Evolutionary conservation across 2,329 filamentous ascomycete species (phyloP), one percentile per base, ranked within the genome.

Genomic region (Lizonia empirigonia): DNA sequence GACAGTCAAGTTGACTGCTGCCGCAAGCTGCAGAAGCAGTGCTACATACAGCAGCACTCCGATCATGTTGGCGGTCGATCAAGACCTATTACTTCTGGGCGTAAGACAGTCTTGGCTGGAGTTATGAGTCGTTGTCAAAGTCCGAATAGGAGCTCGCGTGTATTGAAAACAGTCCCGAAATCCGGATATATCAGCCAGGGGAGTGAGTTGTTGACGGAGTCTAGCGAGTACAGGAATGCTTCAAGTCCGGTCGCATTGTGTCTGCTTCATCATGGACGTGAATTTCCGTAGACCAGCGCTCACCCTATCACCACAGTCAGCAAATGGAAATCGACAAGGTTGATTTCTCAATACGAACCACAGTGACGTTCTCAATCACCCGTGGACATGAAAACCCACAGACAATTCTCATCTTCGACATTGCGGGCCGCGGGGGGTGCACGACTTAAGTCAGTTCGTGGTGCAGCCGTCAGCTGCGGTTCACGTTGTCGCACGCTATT

Each of bases 1-100:
- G 12, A 91, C 84, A 5, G 73, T 64, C 3, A 70, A 54, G 15
- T 75, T 61, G 20, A 78, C 69, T 12, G 76, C 75, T 24, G 59
- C 39, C 4, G 50, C 45, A 34, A 58, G 48, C 41, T 64, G 61
- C 10, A 64, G 45, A 45, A 63, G 62, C 37, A 68, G 40, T 19
- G 62, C 64, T 42, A 50, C 56, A 39, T 44, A 44, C 53, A 68
- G 57, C 56, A 70, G 40, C 60, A 58, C 26, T 53, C 53, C 39
- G 18, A 63, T 33, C 64, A 69, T 68, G 18, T 22, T 22, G 24
- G 36, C 36, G 36, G 12, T 23, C 19, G 22, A 8, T 15, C 4
- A 27, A 7, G n/a, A 23, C 18, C 12, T 36, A 5, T 15, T 16
- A 19, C 27, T 20, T 27, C 26, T 30, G n/a, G 18, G 26, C 26